phyloP scores from a whole-genome alignment of 1,284 basidiomycete genomes.

The Schizopora paradoxa region DNA sequence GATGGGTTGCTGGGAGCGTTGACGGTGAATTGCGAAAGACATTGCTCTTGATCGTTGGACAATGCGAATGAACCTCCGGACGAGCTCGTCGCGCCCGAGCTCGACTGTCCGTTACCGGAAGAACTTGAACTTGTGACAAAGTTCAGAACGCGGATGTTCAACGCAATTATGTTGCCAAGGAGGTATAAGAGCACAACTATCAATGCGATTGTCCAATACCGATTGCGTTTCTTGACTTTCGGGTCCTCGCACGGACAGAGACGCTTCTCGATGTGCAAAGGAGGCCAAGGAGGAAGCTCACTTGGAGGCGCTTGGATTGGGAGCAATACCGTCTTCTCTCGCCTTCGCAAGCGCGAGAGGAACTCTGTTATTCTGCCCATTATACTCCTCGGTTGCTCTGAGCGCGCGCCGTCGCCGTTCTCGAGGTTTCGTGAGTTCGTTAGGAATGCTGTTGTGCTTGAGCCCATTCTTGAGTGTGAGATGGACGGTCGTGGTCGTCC shows the following conservation, averaged over 20 bases:
- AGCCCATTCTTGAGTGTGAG: background rate
- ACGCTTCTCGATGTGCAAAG: conserved; percentile 37
- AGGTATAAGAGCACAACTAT: conserved; percentile 40
- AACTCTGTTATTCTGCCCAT: background rate
- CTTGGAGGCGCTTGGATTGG: conserved; percentile 28
- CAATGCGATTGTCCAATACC: conserved; percentile 29
- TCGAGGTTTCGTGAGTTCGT: no score
- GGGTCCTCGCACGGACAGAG: conserved; percentile 27
- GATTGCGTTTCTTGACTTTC: conserved; percentile 28
- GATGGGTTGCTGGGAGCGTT: conserved; percentile 41
- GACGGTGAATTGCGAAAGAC: conserved; percentile 42
- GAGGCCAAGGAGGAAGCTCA: conserved; percentile 30
- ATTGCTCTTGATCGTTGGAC: conserved; percentile 38
- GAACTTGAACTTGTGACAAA: conserved; percentile 8
- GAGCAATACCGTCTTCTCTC: conserved; percentile 25
- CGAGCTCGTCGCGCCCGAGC: conserved; percentile 5
- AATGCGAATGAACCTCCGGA: conserved; percentile 25
- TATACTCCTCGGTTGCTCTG: conserved; percentile 2
- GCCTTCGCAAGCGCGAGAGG: conserved; percentile 2
- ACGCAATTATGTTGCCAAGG: conserved; percentile 35
- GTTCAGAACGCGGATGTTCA: conserved; percentile 35
- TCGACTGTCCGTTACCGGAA: conserved; percentile 20
- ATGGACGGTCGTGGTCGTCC: conserved; percentile 15
- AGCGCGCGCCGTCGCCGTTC: no score
- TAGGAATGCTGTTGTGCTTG: background rate